Percentiles rank a stretch among this genome's conserved stretches.
Conservation (phyloP, 1,284 basidiomycete genomes). For the Calocybe gambosa region DNA sequence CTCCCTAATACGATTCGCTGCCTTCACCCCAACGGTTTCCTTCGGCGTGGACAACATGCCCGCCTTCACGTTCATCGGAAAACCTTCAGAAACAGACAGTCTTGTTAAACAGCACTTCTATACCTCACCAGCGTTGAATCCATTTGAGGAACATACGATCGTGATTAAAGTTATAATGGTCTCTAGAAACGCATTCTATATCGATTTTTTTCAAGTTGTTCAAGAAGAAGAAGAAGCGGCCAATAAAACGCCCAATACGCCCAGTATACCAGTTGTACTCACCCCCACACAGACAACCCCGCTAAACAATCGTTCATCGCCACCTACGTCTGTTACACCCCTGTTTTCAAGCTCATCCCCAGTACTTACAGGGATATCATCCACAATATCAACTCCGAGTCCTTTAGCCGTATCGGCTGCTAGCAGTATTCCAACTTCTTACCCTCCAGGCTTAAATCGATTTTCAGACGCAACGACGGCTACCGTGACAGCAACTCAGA, state of each 20-base stretch:
- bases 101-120: not conserved
- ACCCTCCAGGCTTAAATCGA: no score
- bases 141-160: no score
- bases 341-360: not conserved
- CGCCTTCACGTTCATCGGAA: not conserved
- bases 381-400: no score
- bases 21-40: not conserved
- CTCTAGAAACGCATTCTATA: no score
- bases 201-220: not conserved
- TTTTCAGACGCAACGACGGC: no score
- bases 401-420: no score
- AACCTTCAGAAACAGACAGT: not conserved
- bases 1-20: not conserved
- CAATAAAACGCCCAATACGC: no score
- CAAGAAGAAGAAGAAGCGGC: no score
- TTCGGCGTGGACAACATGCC: not conserved
- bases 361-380: not conserved
- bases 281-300: not conserved
- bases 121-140: not conserved
- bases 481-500: no score
- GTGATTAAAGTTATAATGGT: no score
- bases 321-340: not conserved
- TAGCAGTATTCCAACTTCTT: no score
- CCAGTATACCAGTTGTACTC: not conserved
- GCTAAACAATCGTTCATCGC: not conserved